phyloP scores from a whole-genome alignment of 1,284 basidiomycete species.

The Sanghuangporus weigelae region DNA sequence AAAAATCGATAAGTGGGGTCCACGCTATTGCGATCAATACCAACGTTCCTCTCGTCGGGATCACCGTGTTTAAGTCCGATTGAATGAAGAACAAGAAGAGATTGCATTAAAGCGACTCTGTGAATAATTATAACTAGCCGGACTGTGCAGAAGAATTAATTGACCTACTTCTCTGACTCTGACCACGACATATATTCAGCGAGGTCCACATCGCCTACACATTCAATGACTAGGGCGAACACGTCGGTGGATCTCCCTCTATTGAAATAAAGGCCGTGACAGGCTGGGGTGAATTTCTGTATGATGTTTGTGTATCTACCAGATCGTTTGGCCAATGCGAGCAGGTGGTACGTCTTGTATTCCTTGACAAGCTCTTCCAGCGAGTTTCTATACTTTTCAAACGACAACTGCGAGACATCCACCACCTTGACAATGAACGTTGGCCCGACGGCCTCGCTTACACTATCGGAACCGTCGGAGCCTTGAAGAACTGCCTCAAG shows the following conservation, averaged over 20 bases:
- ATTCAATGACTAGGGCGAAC: neutral
- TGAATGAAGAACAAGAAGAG: neutral
- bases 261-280: neutral
- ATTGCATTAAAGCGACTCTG: neutral
- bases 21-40: neutral
- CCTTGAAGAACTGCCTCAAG: neutral
- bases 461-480: neutral
- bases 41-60: neutral
- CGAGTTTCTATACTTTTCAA: neutral
- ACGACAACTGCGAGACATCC: neutral
- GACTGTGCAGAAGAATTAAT: neutral
- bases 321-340: neutral
- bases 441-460: neutral
- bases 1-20: neutral
- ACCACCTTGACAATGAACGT: neutral
- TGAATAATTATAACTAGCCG: neutral
- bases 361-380: neutral
- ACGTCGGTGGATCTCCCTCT: neutral
- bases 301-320: neutral
- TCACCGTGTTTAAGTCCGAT: neutral
- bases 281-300: neutral
- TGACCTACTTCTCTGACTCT: neutral
- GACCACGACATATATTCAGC: neutral
- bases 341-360: conserved; percentile 1
- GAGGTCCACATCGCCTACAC: neutral